These are phyloP conservation scores for Solanum hybrid DNA, from an alignment of 305 asterid species.

Conservation along the genomic window DNA sequence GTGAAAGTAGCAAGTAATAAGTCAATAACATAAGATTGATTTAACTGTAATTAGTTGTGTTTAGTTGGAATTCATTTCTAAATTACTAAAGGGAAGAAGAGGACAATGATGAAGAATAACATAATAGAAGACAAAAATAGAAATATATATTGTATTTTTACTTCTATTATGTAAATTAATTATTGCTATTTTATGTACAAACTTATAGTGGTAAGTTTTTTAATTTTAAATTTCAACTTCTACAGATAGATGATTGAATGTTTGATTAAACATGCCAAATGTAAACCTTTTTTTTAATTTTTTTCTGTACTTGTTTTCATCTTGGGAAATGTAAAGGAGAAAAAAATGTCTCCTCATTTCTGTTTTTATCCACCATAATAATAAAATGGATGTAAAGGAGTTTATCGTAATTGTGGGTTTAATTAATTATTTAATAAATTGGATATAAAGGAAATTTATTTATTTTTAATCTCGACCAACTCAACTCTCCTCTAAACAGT, in stretches of 20 bases:
- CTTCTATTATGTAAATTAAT: background rate
- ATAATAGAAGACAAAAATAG: background rate
- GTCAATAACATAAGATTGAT: background rate
- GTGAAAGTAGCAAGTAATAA: background rate
- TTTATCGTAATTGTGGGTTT: too few relatives aligned
- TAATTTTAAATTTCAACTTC: background rate
- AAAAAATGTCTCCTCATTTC: background rate
- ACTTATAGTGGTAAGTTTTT: background rate
- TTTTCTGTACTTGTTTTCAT: background rate
- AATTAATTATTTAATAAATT: too few relatives aligned
- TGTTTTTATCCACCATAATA: background rate
- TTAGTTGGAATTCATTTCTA: background rate
- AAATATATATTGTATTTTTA: background rate
- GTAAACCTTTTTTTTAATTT: background rate
- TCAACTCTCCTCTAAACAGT: too few relatives aligned
- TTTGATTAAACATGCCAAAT: background rate
- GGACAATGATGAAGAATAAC: background rate
- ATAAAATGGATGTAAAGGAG: background rate
- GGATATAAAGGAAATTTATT: too few relatives aligned
- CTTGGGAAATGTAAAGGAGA: background rate
- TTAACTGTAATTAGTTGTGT: background rate
- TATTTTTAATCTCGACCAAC: background rate
- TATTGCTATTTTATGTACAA: background rate
- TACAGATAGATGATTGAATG: background rate
- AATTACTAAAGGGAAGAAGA: background rate